phyloP scores from a whole-genome alignment of 495 filamentous ascomycete species.

The Lindgomyces ingoldianus region DNA sequence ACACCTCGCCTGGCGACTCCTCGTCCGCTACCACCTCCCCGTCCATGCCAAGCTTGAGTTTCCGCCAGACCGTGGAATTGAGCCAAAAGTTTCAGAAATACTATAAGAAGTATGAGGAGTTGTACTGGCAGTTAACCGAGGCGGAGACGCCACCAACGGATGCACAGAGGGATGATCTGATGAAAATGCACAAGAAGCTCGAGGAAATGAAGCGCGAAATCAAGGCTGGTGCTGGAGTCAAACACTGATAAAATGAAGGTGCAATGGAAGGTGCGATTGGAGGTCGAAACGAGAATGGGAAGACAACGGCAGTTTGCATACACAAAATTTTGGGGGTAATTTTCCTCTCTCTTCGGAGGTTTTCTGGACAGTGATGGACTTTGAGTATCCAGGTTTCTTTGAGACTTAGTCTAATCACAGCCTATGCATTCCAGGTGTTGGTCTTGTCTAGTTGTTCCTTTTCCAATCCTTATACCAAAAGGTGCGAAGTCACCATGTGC shows the following conservation, averaged over 20 bases:
- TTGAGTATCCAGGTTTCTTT: no score
- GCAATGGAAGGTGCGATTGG: background rate
- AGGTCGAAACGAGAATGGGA: background rate
- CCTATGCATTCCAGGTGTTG: background rate
- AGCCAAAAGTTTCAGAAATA: constrained; percentile 38
- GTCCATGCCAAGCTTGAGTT: constrained; percentile 26
- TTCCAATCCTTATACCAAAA: background rate
- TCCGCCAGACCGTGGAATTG: constrained; percentile 38
- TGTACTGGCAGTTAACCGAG: constrained; percentile 36
- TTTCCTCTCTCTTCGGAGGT: background rate
- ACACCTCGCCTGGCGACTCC: constrained; percentile 26
- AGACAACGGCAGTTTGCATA: background rate
- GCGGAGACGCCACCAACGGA: constrained; percentile 24
- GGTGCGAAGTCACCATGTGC: background rate
- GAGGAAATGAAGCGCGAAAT: constrained; percentile 42
- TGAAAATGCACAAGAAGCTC: constrained; percentile 39
- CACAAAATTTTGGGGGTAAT: background rate
- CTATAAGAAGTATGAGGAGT: constrained; percentile 37
- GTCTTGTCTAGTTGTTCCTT: background rate
- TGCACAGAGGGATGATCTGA: constrained; percentile 19
- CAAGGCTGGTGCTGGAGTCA: constrained; percentile 30
- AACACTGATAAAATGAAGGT: constrained; percentile 5
- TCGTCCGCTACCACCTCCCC: constrained; percentile 31
- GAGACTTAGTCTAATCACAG: no score
- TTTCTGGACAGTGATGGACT: background rate